A percentile compares a stretch with the other conserved stretches of the same genome.
These are phyloP conservation scores for Rutstroemia sydowiana DNA, from an alignment of 2,329 filamentous ascomycete species.

Conservation along the genomic window DNA sequence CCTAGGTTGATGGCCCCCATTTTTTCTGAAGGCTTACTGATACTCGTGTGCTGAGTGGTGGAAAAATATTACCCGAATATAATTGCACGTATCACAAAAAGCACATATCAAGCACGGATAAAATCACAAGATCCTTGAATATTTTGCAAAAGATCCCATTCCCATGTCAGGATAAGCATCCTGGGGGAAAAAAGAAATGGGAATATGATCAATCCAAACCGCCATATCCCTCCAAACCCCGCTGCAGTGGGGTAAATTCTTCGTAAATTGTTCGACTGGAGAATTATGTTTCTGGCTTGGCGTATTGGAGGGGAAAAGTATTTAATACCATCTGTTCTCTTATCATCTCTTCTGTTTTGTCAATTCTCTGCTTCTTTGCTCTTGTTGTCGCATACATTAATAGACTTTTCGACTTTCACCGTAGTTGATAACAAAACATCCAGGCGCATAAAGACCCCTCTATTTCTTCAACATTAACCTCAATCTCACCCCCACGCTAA, in stretches of 20 bases:
- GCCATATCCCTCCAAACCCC: not conserved
- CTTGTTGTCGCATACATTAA: not conserved
- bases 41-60: not conserved
- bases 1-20: not conserved
- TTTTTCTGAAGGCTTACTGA: not conserved
- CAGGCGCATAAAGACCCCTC: not conserved
- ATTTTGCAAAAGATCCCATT: not conserved
- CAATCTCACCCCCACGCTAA: too few relatives aligned
- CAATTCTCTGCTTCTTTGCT: not conserved
- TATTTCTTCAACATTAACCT: too few relatives aligned
- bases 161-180: not conserved
- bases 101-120: not conserved
- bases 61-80: constrained; percentile 3
- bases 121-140: not conserved
- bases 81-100: constrained; percentile 3
- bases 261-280: not conserved
- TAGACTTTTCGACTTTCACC: not conserved
- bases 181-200: not conserved
- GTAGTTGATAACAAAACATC: not conserved
- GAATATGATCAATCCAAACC: not conserved
- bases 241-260: not conserved
- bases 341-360: not conserved
- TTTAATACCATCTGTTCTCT: not conserved
- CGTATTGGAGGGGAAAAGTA: not conserved
- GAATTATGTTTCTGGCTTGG: not conserved